Conservation (phyloP, 805 yeast species). For the Ogataea allantospora region DNA sequence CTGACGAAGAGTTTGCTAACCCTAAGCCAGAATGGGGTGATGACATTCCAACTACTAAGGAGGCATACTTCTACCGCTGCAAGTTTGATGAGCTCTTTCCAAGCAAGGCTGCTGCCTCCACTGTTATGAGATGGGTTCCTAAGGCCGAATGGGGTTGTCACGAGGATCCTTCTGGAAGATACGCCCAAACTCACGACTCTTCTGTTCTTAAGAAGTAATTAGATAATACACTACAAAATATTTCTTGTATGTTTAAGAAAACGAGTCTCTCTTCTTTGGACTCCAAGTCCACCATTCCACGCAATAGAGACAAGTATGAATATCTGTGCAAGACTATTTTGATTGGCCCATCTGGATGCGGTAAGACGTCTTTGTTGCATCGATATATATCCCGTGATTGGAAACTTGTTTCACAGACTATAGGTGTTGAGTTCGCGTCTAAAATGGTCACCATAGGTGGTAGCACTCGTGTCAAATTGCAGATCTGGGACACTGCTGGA, state of each 20-base stretch:
- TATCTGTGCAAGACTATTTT: constrained; percentile 33
- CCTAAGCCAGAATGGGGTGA: constrained; percentile 96
- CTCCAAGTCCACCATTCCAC: constrained; percentile 18
- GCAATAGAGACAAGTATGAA: constrained; percentile 31
- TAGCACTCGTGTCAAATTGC: constrained; percentile 28
- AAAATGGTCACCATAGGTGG: constrained; percentile 27
- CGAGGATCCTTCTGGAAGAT: constrained; percentile 98
- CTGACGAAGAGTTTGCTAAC: constrained; percentile 86
- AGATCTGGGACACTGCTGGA: constrained; percentile 25
- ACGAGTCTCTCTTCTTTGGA: constrained; percentile 22
- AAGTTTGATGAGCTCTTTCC: constrained; percentile 94
- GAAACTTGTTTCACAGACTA: constrained; percentile 34
- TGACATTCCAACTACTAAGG: constrained; percentile 95
- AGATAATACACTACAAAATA: constrained; percentile 3
- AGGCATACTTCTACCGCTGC: constrained; percentile 98
- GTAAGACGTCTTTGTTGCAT: constrained; percentile 36
- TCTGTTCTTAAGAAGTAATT: constrained; percentile 39
- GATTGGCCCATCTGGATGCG: constrained; percentile 18
- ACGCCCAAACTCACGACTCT: constrained; percentile 83
- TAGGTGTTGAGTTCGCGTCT: constrained; percentile 42
- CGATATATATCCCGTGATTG: constrained; percentile 33
- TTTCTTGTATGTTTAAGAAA: constrained; percentile 14
- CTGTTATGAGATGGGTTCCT: constrained; percentile 99
- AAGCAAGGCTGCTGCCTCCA: constrained; percentile 85
- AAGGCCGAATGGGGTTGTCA: constrained; percentile 99